These are phyloP conservation scores for Saturnispora hagleri DNA, from an alignment of 805 yeast genomes.

Conservation along the genomic window DNA sequence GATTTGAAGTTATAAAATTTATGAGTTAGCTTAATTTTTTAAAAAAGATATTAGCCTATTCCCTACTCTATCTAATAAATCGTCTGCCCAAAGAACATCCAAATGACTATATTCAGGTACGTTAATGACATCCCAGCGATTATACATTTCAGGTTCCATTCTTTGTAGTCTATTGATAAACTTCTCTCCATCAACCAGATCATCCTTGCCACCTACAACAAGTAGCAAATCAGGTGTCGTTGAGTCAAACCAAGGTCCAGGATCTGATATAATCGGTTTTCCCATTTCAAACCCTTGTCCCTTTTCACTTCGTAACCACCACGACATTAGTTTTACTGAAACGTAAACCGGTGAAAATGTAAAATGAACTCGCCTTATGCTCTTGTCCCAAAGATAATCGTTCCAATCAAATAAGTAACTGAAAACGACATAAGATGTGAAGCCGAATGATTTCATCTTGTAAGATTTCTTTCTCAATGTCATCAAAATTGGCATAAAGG, in stretches of 20 bases:
- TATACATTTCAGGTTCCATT: slow-evolving; percentile 42
- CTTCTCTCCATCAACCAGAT: slow-evolving; percentile 65
- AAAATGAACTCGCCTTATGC: slow-evolving; percentile 63
- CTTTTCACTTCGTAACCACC: slow-evolving; percentile 68
- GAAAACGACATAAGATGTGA: slow-evolving; percentile 71
- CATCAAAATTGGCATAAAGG: slow-evolving; percentile 74
- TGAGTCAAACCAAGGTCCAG: slow-evolving; percentile 44
- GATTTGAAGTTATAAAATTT: slow-evolving; percentile 8
- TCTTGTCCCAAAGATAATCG: slow-evolving; percentile 64
- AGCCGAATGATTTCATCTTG: slow-evolving; percentile 45
- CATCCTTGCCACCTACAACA: slow-evolving; percentile 66
- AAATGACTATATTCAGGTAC: slow-evolving; percentile 70
- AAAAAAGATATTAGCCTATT: slow-evolving; percentile 32
- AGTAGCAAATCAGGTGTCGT: slow-evolving; percentile 52
- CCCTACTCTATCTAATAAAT: slow-evolving; percentile 60
- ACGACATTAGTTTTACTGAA: slow-evolving; percentile 71
- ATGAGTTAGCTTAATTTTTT: not conserved
- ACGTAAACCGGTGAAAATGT: slow-evolving; percentile 80
- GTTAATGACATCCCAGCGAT: slow-evolving; percentile 31
- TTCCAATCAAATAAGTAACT: slow-evolving; percentile 84
- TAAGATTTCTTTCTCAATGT: slow-evolving; percentile 42
- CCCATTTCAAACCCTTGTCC: slow-evolving; percentile 37
- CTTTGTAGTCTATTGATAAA: slow-evolving; percentile 55
- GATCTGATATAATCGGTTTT: slow-evolving; percentile 44
- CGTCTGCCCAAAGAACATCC: slow-evolving; percentile 90